Evolutionary conservation across 768 basidiomycete species (phyloP).

Genomic region (Filobasidium floriforme): DNA sequence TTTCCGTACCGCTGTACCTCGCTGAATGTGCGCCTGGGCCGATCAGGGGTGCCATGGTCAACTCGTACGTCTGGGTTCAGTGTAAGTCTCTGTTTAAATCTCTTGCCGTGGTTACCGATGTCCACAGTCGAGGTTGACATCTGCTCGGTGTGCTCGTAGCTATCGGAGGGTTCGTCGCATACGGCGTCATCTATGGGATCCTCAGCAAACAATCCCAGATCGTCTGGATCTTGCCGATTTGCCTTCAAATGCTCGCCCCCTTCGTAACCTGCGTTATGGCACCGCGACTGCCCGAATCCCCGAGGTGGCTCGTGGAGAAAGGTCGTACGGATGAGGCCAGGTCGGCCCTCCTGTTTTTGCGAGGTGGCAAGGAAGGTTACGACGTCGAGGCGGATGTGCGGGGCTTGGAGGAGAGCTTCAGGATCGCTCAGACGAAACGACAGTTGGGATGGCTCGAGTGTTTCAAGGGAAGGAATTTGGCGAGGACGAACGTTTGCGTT

Average conservation of each 20-base stretch:
- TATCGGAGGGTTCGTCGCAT: conserved; percentile 12
- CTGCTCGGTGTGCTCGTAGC: background rate
- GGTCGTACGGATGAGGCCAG: conserved; percentile 16
- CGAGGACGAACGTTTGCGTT: conserved; percentile 4
- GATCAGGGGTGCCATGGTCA: conserved; percentile 12
- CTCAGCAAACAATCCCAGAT: background rate
- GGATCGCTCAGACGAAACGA: conserved; percentile 9
- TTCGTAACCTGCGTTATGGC: conserved; percentile 10
- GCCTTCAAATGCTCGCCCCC: conserved; percentile 20
- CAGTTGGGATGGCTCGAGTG: conserved; percentile 14
- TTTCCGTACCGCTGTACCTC: conserved; percentile 13
- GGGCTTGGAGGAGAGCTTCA: conserved; percentile 9
- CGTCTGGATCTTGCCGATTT: conserved; percentile 15
- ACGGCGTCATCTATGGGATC: conserved; percentile 15
- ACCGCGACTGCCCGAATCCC: conserved; percentile 19
- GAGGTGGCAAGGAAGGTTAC: conserved; percentile 3
- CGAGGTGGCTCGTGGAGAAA: conserved; percentile 22
- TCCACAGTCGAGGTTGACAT: too few species aligned
- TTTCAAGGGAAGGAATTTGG: conserved; percentile 13
- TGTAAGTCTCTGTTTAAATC: background rate
- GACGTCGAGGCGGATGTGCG: conserved; percentile 16
- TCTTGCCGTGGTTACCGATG: too few species aligned
- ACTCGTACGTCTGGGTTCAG: conserved; percentile 14
- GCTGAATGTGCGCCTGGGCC: conserved; percentile 12
- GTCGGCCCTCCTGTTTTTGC: background rate